Conservation (phyloP, 2,329 filamentous ascomycete species). For the Penicillium corylophilum region DNA sequence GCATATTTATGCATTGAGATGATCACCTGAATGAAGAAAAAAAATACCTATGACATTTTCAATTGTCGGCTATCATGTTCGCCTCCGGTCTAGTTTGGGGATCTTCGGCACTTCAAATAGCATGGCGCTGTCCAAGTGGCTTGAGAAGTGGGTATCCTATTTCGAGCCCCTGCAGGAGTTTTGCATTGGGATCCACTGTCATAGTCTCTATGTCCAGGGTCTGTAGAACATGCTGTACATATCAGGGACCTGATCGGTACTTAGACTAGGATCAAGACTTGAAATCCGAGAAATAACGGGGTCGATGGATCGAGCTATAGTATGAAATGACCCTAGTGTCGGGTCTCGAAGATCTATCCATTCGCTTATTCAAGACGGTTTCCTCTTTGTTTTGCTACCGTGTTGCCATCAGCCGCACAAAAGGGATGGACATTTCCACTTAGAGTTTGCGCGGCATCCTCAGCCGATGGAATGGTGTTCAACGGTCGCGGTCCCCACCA, state of each 20-base stretch:
- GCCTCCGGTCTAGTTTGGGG: neutral
- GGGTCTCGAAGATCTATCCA: neutral
- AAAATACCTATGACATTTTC: neutral
- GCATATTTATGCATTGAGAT: constrained; percentile 4
- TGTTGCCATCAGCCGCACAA: neutral
- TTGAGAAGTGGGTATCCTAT: neutral
- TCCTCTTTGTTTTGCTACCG: neutral
- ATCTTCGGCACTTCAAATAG: neutral
- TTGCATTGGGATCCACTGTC: neutral
- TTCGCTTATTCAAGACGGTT: neutral
- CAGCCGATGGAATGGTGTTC: neutral
- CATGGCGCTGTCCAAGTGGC: neutral
- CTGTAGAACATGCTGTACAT: neutral
- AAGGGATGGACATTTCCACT: neutral
- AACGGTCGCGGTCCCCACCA: neutral
- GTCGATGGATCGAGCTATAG: neutral
- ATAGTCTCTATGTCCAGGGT: neutral
- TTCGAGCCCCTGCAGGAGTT: neutral
- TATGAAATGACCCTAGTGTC: neutral
- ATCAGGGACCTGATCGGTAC: neutral
- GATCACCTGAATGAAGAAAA: neutral
- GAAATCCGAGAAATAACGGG: neutral
- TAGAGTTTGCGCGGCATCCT: neutral
- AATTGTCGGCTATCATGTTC: neutral
- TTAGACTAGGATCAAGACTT: neutral